Conservation (phyloP, 225 moss, liverwort and hornwort species). For the Pseudisothecium myosuroides region DNA sequence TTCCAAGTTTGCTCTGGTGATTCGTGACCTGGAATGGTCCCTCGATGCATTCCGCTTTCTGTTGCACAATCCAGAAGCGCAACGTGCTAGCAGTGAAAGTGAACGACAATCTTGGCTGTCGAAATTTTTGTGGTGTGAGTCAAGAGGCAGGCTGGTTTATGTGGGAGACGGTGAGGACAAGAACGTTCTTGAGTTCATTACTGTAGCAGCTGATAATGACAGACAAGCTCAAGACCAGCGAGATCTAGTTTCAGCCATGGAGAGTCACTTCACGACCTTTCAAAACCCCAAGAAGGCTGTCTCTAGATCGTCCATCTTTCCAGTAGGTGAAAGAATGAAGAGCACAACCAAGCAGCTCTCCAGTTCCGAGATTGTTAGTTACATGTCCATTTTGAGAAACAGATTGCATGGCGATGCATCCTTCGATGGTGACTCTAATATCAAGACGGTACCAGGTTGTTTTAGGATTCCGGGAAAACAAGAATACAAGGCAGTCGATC, state of each 20-base stretch:
- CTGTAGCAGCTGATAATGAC: background rate
- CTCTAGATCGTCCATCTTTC: background rate
- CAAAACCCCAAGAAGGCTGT: background rate
- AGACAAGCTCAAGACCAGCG: background rate
- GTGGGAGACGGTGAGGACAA: background rate
- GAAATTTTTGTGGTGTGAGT: background rate
- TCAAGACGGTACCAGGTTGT: background rate
- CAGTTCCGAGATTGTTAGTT: background rate
- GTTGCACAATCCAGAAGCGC: background rate
- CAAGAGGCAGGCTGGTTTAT: background rate
- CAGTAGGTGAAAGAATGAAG: too few species aligned
- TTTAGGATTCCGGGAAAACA: background rate
- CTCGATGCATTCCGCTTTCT: background rate
- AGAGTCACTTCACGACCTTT: background rate
- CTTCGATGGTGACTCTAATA: background rate
- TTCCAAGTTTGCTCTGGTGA: background rate
- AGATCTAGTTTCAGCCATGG: background rate
- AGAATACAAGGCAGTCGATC: background rate
- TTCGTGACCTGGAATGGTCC: background rate
- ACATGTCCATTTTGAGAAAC: background rate
- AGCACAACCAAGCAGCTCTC: background rate
- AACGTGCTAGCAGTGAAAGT: background rate
- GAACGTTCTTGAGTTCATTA: background rate
- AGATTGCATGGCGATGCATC: background rate
- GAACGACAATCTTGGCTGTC: background rate